Evolutionary conservation across 2,329 filamentous ascomycete species (phyloP).

Genomic region (Dothideomycetes sp.): DNA sequence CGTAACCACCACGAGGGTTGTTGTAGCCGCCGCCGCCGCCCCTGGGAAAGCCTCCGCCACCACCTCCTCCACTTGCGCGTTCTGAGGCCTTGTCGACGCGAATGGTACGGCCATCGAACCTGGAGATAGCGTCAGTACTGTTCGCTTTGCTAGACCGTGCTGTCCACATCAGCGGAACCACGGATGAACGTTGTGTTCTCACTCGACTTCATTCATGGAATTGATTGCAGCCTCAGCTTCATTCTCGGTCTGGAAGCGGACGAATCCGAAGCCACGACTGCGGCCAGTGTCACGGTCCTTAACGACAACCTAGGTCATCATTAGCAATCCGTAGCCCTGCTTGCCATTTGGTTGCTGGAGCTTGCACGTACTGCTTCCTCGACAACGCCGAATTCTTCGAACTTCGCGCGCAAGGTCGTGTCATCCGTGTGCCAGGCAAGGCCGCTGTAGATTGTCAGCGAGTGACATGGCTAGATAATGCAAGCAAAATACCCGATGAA

Average conservation of each 20-base stretch:
- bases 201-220: slow-evolving; percentile 85
- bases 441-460: slow-evolving; percentile 48
- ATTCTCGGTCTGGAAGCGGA: slow-evolving; percentile 68
- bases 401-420: slow-evolving; percentile 73
- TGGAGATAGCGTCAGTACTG: slow-evolving; percentile 25
- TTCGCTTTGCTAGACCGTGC: neutral
- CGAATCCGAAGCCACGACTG: slow-evolving; percentile 95
- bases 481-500: slow-evolving; percentile 72
- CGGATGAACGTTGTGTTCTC: slow-evolving; percentile 26
- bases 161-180: neutral
- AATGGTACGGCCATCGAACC: slow-evolving; percentile 88
- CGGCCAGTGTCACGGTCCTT: slow-evolving; percentile 95
- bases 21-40: slow-evolving; percentile 21
- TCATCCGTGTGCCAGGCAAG: slow-evolving; percentile 98
- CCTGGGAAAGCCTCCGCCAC: slow-evolving; percentile 36
- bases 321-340: no score
- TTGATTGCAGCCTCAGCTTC: slow-evolving; percentile 69
- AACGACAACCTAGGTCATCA: slow-evolving; percentile 69
- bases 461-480: neutral
- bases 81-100: slow-evolving; percentile 94
- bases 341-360: neutral
- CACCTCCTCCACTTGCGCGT: slow-evolving; percentile 52
- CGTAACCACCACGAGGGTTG: slow-evolving; percentile 14
- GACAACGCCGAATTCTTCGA: slow-evolving; percentile 80
- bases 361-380: slow-evolving; percentile 85